A percentile compares a stretch with the other conserved stretches of the same genome.
phyloP scores from a whole-genome alignment of 2,329 filamentous ascomycete species.

The Nothophaeocryptopus gaeumannii region DNA sequence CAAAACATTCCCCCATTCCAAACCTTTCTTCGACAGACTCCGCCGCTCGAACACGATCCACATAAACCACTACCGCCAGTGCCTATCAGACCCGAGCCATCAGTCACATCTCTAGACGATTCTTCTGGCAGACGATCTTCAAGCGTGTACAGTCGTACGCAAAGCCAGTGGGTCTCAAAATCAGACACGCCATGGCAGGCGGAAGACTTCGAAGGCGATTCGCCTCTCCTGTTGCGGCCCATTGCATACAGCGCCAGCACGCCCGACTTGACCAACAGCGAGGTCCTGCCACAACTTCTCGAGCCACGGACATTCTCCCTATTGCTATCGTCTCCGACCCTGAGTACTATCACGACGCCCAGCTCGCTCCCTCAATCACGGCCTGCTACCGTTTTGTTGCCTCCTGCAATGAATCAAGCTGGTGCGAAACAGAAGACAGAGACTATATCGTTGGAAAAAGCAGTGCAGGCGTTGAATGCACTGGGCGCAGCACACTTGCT shows the following conservation, averaged over 20 bases:
- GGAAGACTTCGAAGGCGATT: slow-evolving; percentile 24
- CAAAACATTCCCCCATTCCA: slow-evolving; percentile 33
- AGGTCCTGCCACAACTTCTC: slow-evolving; percentile 6
- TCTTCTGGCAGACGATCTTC: slow-evolving; percentile 25
- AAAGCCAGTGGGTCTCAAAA: slow-evolving; percentile 26
- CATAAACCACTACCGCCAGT: slow-evolving; percentile 34
- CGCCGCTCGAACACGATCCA: slow-evolving; percentile 25
- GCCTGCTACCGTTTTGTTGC: slow-evolving; percentile 15
- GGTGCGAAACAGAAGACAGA: slow-evolving; percentile 16
- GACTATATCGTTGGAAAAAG: slow-evolving; percentile 31
- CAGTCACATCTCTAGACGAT: background rate
- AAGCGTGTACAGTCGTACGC: slow-evolving; percentile 36
- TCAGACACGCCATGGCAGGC: slow-evolving; percentile 17
- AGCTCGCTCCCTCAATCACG: slow-evolving; percentile 5
- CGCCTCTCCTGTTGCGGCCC: slow-evolving; percentile 25
- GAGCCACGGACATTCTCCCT: slow-evolving; percentile 30
- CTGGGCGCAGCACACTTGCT: slow-evolving; percentile 30
- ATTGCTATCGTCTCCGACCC: slow-evolving; percentile 26
- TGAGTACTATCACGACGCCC: slow-evolving; percentile 15
- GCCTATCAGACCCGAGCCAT: slow-evolving; percentile 14
- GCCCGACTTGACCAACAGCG: slow-evolving; percentile 21
- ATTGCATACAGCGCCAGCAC: slow-evolving; percentile 32
- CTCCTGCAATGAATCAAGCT: background rate
- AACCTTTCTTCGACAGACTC: slow-evolving; percentile 32
- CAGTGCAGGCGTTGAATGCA: slow-evolving; percentile 25